Evolutionary conservation across 352 stramenopile species (phyloP).

Genomic region (Pythium angustatum): DNA sequence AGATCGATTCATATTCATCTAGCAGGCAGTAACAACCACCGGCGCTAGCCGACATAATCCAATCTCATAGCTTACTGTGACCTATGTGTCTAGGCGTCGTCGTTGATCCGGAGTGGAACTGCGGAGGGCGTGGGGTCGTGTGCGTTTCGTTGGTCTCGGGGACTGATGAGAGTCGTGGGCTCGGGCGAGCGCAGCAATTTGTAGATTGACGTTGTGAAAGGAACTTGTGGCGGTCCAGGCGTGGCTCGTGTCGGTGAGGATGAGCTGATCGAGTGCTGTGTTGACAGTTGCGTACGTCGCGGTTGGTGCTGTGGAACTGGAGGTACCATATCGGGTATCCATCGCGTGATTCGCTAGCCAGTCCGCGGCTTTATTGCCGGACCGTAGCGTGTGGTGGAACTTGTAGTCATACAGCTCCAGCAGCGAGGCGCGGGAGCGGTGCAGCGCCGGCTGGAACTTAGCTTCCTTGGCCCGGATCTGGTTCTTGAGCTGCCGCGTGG

Average conservation of each 20-base stretch:
- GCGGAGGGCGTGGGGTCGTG: neutral
- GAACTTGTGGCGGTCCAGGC: neutral
- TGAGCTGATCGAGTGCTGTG: neutral
- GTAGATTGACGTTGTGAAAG: too few relatives aligned
- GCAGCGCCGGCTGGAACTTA: neutral
- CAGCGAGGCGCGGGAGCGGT: neutral
- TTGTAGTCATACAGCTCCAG: neutral
- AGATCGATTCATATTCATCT: too few relatives aligned
- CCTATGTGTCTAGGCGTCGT: neutral
- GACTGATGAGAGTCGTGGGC: neutral
- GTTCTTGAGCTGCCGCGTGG: neutral
- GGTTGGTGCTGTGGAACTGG: too few relatives aligned
- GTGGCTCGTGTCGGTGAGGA: neutral
- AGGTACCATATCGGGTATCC: neutral
- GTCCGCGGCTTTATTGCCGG: conserved; percentile 9
- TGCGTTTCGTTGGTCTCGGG: neutral
- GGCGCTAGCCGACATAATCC: conserved; percentile 2
- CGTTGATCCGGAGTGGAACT: neutral
- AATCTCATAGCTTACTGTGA: neutral
- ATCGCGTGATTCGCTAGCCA: conserved; percentile 17
- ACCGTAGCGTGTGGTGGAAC: conserved; percentile 1
- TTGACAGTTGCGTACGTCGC: neutral
- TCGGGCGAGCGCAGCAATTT: too few relatives aligned
- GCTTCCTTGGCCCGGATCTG: neutral
- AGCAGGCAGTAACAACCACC: too few relatives aligned